Evolutionary conservation across 176 grass and related monocot species (phyloP).

Genomic region (Tillandsia fasciculata): DNA sequence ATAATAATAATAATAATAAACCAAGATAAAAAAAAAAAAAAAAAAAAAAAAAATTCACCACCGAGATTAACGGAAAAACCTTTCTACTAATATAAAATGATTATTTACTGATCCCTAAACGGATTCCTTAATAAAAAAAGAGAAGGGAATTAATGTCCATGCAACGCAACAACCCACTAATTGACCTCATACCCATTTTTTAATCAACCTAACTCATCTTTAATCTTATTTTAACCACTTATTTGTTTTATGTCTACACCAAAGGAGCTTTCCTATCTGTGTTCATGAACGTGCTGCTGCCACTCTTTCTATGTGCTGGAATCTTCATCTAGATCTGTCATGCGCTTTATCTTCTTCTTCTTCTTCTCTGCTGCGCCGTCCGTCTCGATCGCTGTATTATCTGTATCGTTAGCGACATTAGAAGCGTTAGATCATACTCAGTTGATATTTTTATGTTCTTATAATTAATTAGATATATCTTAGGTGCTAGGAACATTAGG

Average conservation of each 20-base stretch:
- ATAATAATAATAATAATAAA: no score
- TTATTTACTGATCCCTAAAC: slow-evolving; percentile 64
- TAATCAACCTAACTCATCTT: background rate
- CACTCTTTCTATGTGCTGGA: slow-evolving; percentile 24
- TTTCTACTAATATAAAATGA: background rate
- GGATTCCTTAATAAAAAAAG: slow-evolving; percentile 39
- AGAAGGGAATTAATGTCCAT: slow-evolving; percentile 37
- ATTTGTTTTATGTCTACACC: slow-evolving; percentile 4
- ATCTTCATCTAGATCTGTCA: slow-evolving; percentile 55
- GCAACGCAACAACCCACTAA: background rate
- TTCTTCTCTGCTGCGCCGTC: slow-evolving; percentile 10
- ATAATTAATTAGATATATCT: slow-evolving; percentile 8
- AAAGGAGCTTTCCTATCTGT: slow-evolving; percentile 19
- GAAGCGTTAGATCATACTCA: slow-evolving; percentile 9
- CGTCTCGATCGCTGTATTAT: background rate
- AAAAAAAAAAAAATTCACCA: background rate
- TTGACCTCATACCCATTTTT: no score
- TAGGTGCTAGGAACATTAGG: slow-evolving; percentile 13
- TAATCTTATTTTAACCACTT: slow-evolving; percentile 5
- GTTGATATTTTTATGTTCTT: slow-evolving; percentile 6
- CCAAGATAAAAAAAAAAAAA: no score
- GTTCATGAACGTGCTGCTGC: slow-evolving; percentile 23
- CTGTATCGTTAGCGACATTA: background rate
- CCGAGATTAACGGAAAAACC: slow-evolving; percentile 27
- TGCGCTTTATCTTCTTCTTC: background rate